phyloP scores from a whole-genome alignment of 495 filamentous ascomycete species.

The Ascodesmis nigricans region DNA sequence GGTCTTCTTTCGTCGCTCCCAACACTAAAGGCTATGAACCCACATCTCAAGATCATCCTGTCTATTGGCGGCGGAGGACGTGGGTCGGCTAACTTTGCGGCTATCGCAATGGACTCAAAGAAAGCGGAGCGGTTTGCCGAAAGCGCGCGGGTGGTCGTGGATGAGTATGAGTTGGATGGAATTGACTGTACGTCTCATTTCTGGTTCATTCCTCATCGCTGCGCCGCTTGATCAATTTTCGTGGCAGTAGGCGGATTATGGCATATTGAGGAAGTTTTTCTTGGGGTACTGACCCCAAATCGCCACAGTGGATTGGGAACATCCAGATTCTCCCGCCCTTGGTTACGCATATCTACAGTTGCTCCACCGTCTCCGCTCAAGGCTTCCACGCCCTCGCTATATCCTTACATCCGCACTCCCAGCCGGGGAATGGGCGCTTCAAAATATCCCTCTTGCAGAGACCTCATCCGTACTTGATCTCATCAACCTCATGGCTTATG shows the following conservation, averaged over 20 bases:
- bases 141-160: slow-evolving; percentile 46
- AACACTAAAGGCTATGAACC: slow-evolving; percentile 49
- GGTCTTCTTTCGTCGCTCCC: slow-evolving; percentile 61
- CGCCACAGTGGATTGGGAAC: slow-evolving; percentile 68
- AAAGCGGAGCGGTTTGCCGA: slow-evolving; percentile 48
- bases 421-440: slow-evolving; percentile 49
- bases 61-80: slow-evolving; percentile 70
- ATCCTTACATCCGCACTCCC: slow-evolving; percentile 63
- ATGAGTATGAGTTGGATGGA: slow-evolving; percentile 59
- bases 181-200: slow-evolving; percentile 45
- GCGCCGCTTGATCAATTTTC: not conserved
- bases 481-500: slow-evolving; percentile 70
- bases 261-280: no score
- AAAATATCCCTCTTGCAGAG: slow-evolving; percentile 48
- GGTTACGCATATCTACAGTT: slow-evolving; percentile 53
- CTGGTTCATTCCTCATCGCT: slow-evolving; percentile 4
- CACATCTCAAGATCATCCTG: slow-evolving; percentile 55
- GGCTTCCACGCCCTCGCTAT: slow-evolving; percentile 51
- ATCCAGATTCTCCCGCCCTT: slow-evolving; percentile 45
- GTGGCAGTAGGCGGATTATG: no score
- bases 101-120: slow-evolving; percentile 40
- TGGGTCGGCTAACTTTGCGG: slow-evolving; percentile 56
- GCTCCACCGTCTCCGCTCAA: slow-evolving; percentile 42
- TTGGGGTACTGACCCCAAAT: not conserved
- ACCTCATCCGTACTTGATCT: slow-evolving; percentile 49